A percentile compares a stretch with the other conserved stretches of the same genome.
Conservation (phyloP, 2,329 filamentous ascomycete species). For the Colletotrichum incanum region DNA sequence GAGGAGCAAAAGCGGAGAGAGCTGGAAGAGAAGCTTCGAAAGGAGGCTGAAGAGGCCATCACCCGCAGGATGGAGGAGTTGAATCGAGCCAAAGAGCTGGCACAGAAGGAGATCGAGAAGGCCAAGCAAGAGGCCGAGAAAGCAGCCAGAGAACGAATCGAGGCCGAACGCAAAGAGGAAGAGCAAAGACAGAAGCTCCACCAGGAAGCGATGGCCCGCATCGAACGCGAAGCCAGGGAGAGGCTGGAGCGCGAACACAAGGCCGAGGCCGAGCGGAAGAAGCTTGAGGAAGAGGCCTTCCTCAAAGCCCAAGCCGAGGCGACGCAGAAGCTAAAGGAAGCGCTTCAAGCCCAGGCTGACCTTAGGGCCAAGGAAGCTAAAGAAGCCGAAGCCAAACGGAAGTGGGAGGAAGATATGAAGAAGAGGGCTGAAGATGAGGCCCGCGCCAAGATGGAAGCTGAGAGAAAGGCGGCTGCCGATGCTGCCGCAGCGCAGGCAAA, state of each 20-base stretch:
- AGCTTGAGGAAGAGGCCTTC: slow-evolving; percentile 55
- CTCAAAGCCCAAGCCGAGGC: slow-evolving; percentile 60
- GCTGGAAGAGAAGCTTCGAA: slow-evolving; percentile 61
- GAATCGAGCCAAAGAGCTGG: slow-evolving; percentile 61
- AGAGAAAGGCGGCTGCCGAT: slow-evolving; percentile 55
- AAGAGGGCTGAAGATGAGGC: slow-evolving; percentile 58
- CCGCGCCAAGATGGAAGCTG: slow-evolving; percentile 58
- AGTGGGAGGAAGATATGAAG: slow-evolving; percentile 50
- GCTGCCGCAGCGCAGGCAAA: slow-evolving; percentile 56
- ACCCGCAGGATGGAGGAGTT: slow-evolving; percentile 59
- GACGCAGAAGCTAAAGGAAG: slow-evolving; percentile 50
- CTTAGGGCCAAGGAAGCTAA: slow-evolving; percentile 51
- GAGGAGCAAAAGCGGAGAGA: slow-evolving; percentile 62
- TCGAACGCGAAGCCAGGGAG: slow-evolving; percentile 52
- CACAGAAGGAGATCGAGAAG: slow-evolving; percentile 63
- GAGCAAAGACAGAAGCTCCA: slow-evolving; percentile 60
- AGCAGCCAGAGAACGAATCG: slow-evolving; percentile 61
- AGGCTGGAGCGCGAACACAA: slow-evolving; percentile 59
- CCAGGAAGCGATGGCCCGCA: slow-evolving; percentile 53
- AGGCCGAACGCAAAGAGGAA: slow-evolving; percentile 60
- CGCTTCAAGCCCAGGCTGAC: slow-evolving; percentile 55
- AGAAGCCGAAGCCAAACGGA: slow-evolving; percentile 46
- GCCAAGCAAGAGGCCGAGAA: slow-evolving; percentile 63
- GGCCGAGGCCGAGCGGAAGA: slow-evolving; percentile 61
- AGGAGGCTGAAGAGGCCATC: slow-evolving; percentile 64